Conservation (phyloP, 306 rosid species). For the Trifolium fragiferum region DNA sequence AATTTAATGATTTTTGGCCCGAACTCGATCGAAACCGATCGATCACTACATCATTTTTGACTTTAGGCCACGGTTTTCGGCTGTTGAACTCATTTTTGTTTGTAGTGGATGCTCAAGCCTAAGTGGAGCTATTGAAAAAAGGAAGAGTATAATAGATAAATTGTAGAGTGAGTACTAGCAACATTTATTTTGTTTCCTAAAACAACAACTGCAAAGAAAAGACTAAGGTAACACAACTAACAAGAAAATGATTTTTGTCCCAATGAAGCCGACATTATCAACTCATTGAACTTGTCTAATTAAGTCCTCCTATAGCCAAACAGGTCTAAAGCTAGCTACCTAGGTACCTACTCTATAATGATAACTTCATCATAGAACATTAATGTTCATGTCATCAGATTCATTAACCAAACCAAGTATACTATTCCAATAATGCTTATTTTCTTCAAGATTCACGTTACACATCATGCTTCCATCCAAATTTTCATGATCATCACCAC, state of each 20-base stretch:
- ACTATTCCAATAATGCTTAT: slow-evolving; percentile 52
- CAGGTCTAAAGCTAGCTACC: slow-evolving; percentile 34
- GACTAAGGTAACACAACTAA: not conserved
- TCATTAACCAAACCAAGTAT: slow-evolving; percentile 54
- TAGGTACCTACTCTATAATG: not conserved
- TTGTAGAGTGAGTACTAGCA: too few species aligned
- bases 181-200: not conserved
- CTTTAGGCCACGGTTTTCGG: too few species aligned
- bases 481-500: slow-evolving; percentile 27
- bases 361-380: not conserved
- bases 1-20: too few species aligned
- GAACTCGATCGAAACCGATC: not conserved
- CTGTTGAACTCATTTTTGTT: too few species aligned
- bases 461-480: slow-evolving; percentile 42
- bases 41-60: too few species aligned
- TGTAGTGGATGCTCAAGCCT: too few species aligned
- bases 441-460: slow-evolving; percentile 44
- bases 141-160: too few species aligned
- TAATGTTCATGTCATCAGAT: slow-evolving; percentile 16
- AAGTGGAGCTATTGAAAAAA: too few species aligned
- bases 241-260: not conserved
- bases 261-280: slow-evolving; percentile 15
- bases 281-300: slow-evolving; percentile 8
- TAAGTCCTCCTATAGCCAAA: slow-evolving; percentile 8
- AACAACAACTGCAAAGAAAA: slow-evolving; percentile 3